A percentile compares a stretch with the other conserved stretches of the same genome.
Conservation (phyloP, 2,329 filamentous ascomycete species). For the Cytospora schulzeri region DNA sequence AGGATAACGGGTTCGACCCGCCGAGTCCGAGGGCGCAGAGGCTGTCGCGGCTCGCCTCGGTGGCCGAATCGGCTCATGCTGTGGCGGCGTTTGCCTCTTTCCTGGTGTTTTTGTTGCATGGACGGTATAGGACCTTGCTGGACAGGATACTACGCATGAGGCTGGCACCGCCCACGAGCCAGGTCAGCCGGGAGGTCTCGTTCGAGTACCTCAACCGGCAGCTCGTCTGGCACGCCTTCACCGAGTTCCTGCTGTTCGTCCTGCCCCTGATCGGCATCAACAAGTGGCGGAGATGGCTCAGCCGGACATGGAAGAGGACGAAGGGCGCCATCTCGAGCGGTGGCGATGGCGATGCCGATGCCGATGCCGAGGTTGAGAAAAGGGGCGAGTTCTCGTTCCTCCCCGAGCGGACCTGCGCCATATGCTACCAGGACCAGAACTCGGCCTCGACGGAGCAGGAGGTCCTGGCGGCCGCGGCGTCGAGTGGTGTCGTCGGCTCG, state of each 20-base stretch:
- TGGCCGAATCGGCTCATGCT: conserved; percentile 74
- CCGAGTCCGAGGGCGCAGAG: conserved; percentile 52
- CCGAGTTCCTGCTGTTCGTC: conserved; percentile 95
- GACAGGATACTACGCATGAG: conserved; percentile 84
- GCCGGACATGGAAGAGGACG: conserved; percentile 80
- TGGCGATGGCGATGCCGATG: conserved; percentile 31
- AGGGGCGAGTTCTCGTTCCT: conserved; percentile 81
- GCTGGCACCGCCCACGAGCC: conserved; percentile 79
- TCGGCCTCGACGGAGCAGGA: conserved; percentile 74
- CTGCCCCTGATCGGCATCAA: conserved; percentile 95
- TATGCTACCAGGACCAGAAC: conserved; percentile 95
- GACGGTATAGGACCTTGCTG: conserved; percentile 85
- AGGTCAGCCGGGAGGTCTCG: conserved; percentile 87
- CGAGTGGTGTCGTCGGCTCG: conserved; percentile 80
- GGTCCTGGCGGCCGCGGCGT: conserved; percentile 65
- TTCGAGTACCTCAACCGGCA: conserved; percentile 98
- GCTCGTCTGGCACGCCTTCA: conserved; percentile 99
- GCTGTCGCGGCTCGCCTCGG: conserved; percentile 70
- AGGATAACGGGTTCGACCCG: conserved; percentile 74
- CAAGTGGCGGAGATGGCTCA: conserved; percentile 89
- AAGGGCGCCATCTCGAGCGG: conserved; percentile 61
- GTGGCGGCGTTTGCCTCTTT: conserved; percentile 83
- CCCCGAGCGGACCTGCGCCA: conserved; percentile 91
- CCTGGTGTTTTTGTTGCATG: conserved; percentile 86
- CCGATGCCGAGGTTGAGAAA: conserved; percentile 45